Base-by-base conservation (phyloP, 140 eudicot species). In the Erigeron philadelphicus region DNA sequence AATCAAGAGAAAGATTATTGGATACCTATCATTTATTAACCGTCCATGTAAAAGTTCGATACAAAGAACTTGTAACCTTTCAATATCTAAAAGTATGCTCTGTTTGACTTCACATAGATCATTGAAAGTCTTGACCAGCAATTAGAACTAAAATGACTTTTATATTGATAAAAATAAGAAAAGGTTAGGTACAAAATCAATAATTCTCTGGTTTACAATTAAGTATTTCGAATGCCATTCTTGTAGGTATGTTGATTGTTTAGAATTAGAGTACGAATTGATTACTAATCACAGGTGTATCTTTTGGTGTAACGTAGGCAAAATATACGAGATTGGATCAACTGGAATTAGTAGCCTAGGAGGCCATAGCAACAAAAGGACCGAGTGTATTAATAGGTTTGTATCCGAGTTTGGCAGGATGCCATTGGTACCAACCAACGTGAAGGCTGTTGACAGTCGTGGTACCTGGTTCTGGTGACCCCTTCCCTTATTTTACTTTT, bases 331-430 rank as follows among this genome's bases (percentile, higher is more conserved):
- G 81, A 88, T 88, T 50, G 97, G 97, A 62, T 88, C 97, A 5
- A 91, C 90, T 4, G 97, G 97, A 57, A 91, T 91, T 21, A 91
- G 97, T 76, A 91, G 96, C 71, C 67, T 91, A 70, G 94, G 97
- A 64, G 97, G 97, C 19, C 97, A 91, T 78, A 80, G 23, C 47
- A 79, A 82, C 31, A 86, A 72, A 71, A 84, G 97, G 74, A 74
- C 91, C 0, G 78, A 88, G 45, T 91, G 97, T 43, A 89, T 91
- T 13, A 88, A 88, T 77, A 81, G 87, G 78, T 91, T 91, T 45
- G 92, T 79, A 47, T 70, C 83, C 11, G 85, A 76, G 63, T 91
- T 74, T 71, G 92, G 88, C 44, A 72, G 74, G 68, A 91, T 91
- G 97, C 95, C 97, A 16, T 77, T 86, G 76, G 82, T 91, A 63